phyloP scores from a whole-genome alignment of 148 eudicot genomes.

The Polygonum maritimum region DNA sequence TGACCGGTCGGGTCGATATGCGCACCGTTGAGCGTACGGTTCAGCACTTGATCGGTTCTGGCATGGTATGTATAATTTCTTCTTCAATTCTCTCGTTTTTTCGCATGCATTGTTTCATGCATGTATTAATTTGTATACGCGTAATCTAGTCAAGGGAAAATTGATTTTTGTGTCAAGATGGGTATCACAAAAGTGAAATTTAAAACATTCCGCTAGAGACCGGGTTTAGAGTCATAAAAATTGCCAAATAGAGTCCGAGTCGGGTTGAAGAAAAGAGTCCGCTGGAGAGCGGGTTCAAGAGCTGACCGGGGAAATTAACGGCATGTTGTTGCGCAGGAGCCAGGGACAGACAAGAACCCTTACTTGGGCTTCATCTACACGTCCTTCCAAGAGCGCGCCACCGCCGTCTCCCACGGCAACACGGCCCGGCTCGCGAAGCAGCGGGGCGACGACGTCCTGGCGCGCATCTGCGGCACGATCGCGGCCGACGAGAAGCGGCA shows the following conservation, averaged over 20 bases:
- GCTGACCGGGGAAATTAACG: background rate
- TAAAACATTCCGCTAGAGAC: too few relatives aligned
- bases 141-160: too few relatives aligned
- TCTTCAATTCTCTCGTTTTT: background rate
- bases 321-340: slow-evolving; percentile 11
- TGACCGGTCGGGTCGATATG: slow-evolving; percentile 45
- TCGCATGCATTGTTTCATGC: background rate
- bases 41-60: slow-evolving; percentile 27
- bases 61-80: slow-evolving; percentile 20
- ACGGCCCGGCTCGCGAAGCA: slow-evolving; percentile 26
- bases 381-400: slow-evolving; percentile 31
- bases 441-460: slow-evolving; percentile 23
- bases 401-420: slow-evolving; percentile 31
- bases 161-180: too few relatives aligned
- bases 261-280: background rate
- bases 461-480: slow-evolving; percentile 28
- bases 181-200: background rate
- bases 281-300: background rate
- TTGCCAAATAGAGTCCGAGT: background rate
- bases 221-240: too few relatives aligned
- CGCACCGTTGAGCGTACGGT: slow-evolving; percentile 23
- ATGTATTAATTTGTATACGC: background rate
- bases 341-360: slow-evolving; percentile 18
- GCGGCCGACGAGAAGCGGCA: slow-evolving; percentile 35
- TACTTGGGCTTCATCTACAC: slow-evolving; percentile 29